phyloP scores from a whole-genome alignment of 2,329 filamentous ascomycete species.

The Cladophialophora yegresii region DNA sequence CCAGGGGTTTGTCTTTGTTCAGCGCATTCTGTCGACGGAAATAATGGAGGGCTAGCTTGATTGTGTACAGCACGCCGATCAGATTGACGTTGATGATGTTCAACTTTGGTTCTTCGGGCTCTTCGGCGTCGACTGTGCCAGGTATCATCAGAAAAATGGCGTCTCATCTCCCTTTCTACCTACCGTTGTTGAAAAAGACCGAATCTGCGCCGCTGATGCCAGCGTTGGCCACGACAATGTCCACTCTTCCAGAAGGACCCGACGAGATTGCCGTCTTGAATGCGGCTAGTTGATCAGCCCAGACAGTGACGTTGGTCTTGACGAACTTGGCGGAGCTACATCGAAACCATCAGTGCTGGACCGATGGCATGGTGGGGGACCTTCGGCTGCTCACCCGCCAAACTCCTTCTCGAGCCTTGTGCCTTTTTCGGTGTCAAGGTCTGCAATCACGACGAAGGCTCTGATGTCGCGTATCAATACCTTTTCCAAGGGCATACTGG shows the following conservation, averaged over 20 bases:
- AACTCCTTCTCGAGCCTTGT: constrained; percentile 36
- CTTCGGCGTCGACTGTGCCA: constrained; percentile 37
- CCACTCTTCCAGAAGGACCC: constrained; percentile 59
- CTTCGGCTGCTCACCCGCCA: constrained; percentile 10
- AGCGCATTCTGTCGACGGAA: constrained; percentile 39
- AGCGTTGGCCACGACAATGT: constrained; percentile 67
- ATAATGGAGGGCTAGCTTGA: constrained; percentile 40
- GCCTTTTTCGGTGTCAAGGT: constrained; percentile 48
- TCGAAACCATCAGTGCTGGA: neutral
- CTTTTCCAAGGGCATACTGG: neutral
- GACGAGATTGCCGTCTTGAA: constrained; percentile 61
- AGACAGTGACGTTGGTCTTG: constrained; percentile 61
- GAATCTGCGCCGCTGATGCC: constrained; percentile 55
- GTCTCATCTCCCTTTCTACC: constrained; percentile 29
- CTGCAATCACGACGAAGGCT: constrained; percentile 36
- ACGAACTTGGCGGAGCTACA: constrained; percentile 39
- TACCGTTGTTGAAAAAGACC: constrained; percentile 36
- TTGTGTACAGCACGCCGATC: constrained; percentile 31
- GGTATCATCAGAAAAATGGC: neutral
- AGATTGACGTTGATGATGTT: constrained; percentile 39
- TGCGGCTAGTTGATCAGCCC: constrained; percentile 64
- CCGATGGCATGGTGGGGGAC: neutral
- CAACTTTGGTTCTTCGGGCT: constrained; percentile 41
- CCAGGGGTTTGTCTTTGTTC: constrained; percentile 34
- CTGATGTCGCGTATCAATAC: constrained; percentile 16